Conservation (phyloP, 257 asterid genomes). For the Eucommia ulmoides region DNA sequence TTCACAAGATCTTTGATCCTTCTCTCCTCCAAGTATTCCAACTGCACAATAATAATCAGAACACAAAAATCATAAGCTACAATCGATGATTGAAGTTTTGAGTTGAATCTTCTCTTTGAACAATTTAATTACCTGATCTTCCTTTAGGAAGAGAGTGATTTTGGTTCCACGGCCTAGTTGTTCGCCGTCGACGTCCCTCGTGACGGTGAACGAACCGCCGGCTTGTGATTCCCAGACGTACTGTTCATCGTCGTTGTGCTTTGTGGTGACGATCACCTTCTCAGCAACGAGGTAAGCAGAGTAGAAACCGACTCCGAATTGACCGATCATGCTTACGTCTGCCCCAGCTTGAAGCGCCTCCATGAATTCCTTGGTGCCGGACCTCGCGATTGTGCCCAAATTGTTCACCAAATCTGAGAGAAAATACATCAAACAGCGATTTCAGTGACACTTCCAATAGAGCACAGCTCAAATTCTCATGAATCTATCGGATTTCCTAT, state of each 20-base stretch:
- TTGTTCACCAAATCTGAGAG: constrained; percentile 64
- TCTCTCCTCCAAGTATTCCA: constrained; percentile 38
- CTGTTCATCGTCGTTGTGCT: constrained; percentile 74
- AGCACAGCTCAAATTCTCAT: too few species aligned
- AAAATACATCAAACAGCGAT: neutral
- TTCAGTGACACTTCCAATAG: too few species aligned
- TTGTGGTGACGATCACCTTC: constrained; percentile 59
- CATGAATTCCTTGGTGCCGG: constrained; percentile 78
- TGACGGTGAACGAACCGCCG: constrained; percentile 67
- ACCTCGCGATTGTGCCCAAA: constrained; percentile 71
- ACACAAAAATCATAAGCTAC: too few species aligned
- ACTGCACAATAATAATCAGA: constrained; percentile 12
- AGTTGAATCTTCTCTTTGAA: too few species aligned
- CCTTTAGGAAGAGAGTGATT: constrained; percentile 66
- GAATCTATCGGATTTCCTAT: too few species aligned
- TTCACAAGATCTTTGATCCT: constrained; percentile 35
- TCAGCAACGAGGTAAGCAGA: constrained; percentile 80
- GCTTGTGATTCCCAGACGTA: constrained; percentile 80
- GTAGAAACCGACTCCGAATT: constrained; percentile 74
- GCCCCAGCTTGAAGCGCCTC: constrained; percentile 88
- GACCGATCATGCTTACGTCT: constrained; percentile 90
- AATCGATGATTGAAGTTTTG: too few species aligned
- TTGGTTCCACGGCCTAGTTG: constrained; percentile 75
- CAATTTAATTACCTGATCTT: constrained; percentile 71
- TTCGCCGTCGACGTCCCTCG: constrained; percentile 59